phyloP scores from a whole-genome alignment of 2,329 filamentous ascomycete genomes.

The Erysiphe pulchra region DNA sequence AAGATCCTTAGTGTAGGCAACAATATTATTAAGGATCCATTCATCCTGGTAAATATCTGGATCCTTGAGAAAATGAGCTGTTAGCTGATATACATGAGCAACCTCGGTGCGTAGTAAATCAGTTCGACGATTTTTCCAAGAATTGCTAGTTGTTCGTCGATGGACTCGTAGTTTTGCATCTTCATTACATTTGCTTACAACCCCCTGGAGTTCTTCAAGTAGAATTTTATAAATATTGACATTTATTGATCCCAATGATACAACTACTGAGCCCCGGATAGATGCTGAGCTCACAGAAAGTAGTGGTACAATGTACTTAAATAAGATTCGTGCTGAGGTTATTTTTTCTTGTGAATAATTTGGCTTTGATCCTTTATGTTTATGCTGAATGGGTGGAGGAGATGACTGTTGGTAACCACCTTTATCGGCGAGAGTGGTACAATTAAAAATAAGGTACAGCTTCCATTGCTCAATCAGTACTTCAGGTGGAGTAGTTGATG shows the following conservation, averaged over 20 bases:
- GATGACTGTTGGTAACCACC: constrained; percentile 35
- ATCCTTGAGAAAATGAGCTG: constrained; percentile 64
- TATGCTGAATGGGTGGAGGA: constrained; percentile 40
- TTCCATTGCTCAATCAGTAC: constrained; percentile 95
- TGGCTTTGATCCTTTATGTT: constrained; percentile 56
- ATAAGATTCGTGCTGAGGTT: constrained; percentile 66
- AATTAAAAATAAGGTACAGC: constrained; percentile 87
- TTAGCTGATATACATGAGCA: constrained; percentile 86
- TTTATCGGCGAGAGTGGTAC: constrained; percentile 73
- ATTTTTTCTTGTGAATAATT: constrained; percentile 48
- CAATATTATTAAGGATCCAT: constrained; percentile 72
- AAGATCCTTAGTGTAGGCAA: constrained; percentile 73
- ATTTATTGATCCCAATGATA: constrained; percentile 84
- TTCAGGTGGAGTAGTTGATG: constrained; percentile 51
- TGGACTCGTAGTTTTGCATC: constrained; percentile 73
- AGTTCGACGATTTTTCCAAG: constrained; percentile 56
- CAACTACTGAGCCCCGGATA: constrained; percentile 72
- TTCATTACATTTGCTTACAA: constrained; percentile 64
- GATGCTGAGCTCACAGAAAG: constrained; percentile 55
- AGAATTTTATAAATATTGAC: constrained; percentile 77
- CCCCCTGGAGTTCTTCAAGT: constrained; percentile 69
- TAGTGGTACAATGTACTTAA: constrained; percentile 75
- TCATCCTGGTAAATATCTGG: constrained; percentile 61
- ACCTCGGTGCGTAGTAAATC: constrained; percentile 81
- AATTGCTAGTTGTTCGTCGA: constrained; percentile 60